These are phyloP conservation scores for Grosmannia clavigera DNA, from an alignment of 2,329 filamentous ascomycete genomes.

Conservation along the genomic window DNA sequence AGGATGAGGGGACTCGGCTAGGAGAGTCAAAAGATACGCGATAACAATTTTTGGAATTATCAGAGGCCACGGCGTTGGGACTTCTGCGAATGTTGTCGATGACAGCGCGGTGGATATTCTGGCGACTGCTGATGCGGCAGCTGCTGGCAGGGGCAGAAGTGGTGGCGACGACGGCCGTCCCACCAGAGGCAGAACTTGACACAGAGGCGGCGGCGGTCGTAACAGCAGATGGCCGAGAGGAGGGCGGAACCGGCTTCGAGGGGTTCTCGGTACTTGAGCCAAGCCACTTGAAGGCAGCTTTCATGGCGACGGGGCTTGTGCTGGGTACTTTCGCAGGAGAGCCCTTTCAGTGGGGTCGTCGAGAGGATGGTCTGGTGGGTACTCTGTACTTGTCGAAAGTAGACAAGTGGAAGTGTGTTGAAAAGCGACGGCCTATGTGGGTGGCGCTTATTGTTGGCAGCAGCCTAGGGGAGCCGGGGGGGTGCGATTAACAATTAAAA, in stretches of 20 bases:
- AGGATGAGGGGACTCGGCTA: neutral
- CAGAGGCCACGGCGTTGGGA: constrained; percentile 12
- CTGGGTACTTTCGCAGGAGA: constrained; percentile 1
- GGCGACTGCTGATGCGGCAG: neutral
- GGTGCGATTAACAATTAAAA: neutral
- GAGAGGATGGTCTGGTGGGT: neutral
- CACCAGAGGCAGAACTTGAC: neutral
- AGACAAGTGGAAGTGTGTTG: neutral
- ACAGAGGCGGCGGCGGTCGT: neutral
- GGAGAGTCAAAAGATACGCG: constrained; percentile 20
- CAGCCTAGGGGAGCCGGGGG: neutral
- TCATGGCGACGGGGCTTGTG: constrained; percentile 3
- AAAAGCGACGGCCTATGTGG: neutral
- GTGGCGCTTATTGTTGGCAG: constrained; percentile 5
- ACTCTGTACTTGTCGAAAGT: neutral
- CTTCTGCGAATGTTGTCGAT: neutral
- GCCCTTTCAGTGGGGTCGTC: neutral
- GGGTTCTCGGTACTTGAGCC: constrained; percentile 12
- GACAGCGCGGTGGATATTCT: neutral
- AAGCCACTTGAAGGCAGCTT: constrained; percentile 5
- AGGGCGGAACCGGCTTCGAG: constrained; percentile 3
- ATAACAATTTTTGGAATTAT: constrained; percentile 23
- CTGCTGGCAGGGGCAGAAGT: neutral
- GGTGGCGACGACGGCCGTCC: neutral
- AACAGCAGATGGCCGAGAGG: constrained; percentile 1